Evolutionary conservation across 805 yeast species (phyloP).

Genomic region (Ogataea sp.): DNA sequence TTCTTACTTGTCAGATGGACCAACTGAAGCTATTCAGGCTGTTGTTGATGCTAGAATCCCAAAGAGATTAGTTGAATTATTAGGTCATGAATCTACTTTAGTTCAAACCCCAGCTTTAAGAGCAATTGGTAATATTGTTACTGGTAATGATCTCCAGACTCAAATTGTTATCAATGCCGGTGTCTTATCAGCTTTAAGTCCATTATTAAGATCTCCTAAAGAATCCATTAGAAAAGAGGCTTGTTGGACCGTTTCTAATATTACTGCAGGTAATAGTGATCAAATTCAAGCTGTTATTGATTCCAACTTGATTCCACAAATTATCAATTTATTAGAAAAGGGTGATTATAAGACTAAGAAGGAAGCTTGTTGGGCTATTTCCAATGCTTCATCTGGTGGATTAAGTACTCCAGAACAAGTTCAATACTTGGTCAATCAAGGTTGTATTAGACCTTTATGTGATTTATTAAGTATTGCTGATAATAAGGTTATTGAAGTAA

Average conservation of each 20-base stretch:
- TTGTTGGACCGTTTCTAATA: conserved; percentile 97
- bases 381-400: conserved; percentile 97
- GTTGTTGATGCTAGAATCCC: conserved; percentile 96
- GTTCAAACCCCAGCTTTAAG: conserved; percentile 97
- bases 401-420: conserved; percentile 87
- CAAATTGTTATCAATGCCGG: conserved; percentile 92
- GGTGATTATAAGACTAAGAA: conserved; percentile 95
- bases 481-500: conserved; percentile 85
- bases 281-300: conserved; percentile 97
- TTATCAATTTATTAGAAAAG: conserved; percentile 61
- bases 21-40: conserved; percentile 89
- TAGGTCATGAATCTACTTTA: conserved; percentile 72
- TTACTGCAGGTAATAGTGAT: conserved; percentile 93
- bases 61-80: conserved; percentile 82
- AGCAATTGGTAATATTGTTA: conserved; percentile 96
- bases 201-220: conserved; percentile 73
- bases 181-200: conserved; percentile 77
- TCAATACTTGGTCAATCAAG: conserved; percentile 86
- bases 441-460: conserved; percentile 95
- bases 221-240: conserved; percentile 95
- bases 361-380: conserved; percentile 99
- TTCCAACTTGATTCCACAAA: conserved; percentile 87
- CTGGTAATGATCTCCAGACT: conserved; percentile 94
- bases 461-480: conserved; percentile 86
- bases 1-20: conserved; percentile 89